Evolutionary conservation across 108 stramenopile species (phyloP), one percentile per base, ranked within the genome.

Genomic region (Aurantiochytrium sp.): DNA sequence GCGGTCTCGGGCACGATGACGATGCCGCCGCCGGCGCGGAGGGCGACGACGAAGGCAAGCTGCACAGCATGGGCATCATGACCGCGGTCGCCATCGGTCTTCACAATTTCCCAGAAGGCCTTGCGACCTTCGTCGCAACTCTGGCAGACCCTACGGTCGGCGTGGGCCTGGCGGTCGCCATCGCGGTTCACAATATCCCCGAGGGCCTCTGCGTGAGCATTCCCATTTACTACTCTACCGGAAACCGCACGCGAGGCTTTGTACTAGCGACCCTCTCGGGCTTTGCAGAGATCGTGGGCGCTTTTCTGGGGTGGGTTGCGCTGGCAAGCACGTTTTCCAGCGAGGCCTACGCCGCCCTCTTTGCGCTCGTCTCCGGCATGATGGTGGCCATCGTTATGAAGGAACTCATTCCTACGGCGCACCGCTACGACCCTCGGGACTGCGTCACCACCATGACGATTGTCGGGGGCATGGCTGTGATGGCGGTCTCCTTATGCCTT

Each of bases 391-490:
- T 98, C 88, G 91, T 94, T 55, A 68, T 95, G 32, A 92, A 94
- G 41, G 97, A 98, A 90, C 91, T 98, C 32, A 68, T 98, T 6
- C 98, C 97, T 19, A 97, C 97, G 2, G 97, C 98, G 36, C 95
- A 96, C 88, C 89, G 95, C n/a, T 97, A 97, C 89, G 97, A 97
- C 89, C 94, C 95, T 24, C 91, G 93, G 36, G 96, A 97, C 69
- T 91, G 89, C 17, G 95, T 97, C 32, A 95, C 97, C 8, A 96
- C 96, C 17, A 89, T 95, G 73, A 92, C 94, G 45, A 90, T 98
- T 55, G 90, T 97, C 54, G 88, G 55, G 21, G 98, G 98, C 24
- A 97, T 97, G 98, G 89, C 88, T 0, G 85, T 97, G 37, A 97
- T 98, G 91, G 96, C 98, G 36, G 36, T 95, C 15, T 96, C 96